Percentiles rank a stretch among this genome's conserved stretches.
These are phyloP conservation scores for Populus davidiana DNA, from an alignment of 345 rosid genomes.

Conservation along the genomic window DNA sequence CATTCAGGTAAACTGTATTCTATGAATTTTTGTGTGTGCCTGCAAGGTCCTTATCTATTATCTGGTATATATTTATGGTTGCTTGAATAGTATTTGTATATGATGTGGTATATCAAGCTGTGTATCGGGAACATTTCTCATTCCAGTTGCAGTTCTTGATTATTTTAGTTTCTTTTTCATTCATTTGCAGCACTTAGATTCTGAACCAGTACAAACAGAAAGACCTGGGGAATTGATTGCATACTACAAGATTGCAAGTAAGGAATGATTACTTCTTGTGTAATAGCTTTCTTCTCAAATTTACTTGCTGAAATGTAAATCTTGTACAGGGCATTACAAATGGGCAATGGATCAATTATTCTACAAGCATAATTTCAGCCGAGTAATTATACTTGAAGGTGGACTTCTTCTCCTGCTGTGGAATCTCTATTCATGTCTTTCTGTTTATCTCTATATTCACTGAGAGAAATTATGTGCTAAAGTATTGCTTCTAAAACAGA, in stretches of 20 bases:
- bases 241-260: slow-evolving; percentile 91
- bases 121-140: neutral
- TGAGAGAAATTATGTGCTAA: slow-evolving; percentile 1
- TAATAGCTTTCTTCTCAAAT: slow-evolving; percentile 10
- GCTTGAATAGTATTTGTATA: neutral
- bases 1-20: slow-evolving; percentile 61
- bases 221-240: slow-evolving; percentile 93
- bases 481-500: slow-evolving; percentile 53
- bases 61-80: neutral
- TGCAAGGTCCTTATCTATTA: neutral
- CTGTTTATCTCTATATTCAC: slow-evolving; percentile 6
- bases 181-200: slow-evolving; percentile 70
- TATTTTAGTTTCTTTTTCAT: neutral
- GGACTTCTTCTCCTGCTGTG: slow-evolving; percentile 11
- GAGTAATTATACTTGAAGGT: slow-evolving; percentile 96
- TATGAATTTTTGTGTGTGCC: neutral
- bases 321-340: slow-evolving; percentile 71
- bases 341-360: slow-evolving; percentile 95
- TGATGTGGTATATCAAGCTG: neutral
- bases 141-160: neutral
- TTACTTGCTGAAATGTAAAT: slow-evolving; percentile 17
- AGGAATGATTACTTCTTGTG: slow-evolving; percentile 28
- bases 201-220: slow-evolving; percentile 65
- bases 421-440: neutral
- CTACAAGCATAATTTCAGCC: slow-evolving; percentile 72